Base-by-base conservation (phyloP, 495 filamentous ascomycete genomes). In the Rusavskia elegans region DNA sequence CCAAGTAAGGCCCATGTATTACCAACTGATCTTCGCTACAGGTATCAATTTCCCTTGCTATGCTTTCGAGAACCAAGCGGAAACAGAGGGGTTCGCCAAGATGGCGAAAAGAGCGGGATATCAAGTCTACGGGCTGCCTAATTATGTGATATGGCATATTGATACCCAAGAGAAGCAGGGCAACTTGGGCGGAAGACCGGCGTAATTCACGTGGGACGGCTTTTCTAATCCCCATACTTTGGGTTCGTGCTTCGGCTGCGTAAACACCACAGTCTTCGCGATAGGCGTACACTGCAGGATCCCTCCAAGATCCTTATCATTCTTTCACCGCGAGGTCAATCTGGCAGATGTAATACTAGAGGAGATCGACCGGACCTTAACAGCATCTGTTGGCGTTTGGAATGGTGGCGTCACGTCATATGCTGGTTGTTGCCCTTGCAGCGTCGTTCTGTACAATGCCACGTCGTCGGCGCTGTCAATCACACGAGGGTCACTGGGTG, bases 101-200 rank as follows among this genome's bases (percentile, higher is more conserved):
- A 98, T 98, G 92, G 92, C 92, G 54, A 97, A 96, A 73, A 78
- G 90, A 56, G 92, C 92, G 36, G 90, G 90, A 41, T 97, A 96
- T 67, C 74, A 87, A 61, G 92, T 98, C 36, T 74, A 83, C 53
- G 92, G 92, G 35, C 73, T 98, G 49, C 93, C 92, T 52, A 98
- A 98, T 68, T 98, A 98, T 64, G 80, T 98, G 44, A 89, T 98
- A 45, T 98, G 92, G 92, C 92, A 98, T 65, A 87, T 96, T 58
- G 92, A 98, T 64, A 98, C 92, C n/a, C 80, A 94, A 40, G 92
- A 97, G 73, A 96, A 96, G 74, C 78, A 81, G 11, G 92, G 90
- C 3, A 96, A 98, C 45, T 27, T 66, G 51, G 76, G 69, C 49
- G 59, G 48, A 27, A 54, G 59, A 40, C 53, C 56, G 45, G 57